These are phyloP conservation scores for Diaporthe aspalathi DNA, from an alignment of 2,329 filamentous ascomycete species.

Conservation along the genomic window DNA sequence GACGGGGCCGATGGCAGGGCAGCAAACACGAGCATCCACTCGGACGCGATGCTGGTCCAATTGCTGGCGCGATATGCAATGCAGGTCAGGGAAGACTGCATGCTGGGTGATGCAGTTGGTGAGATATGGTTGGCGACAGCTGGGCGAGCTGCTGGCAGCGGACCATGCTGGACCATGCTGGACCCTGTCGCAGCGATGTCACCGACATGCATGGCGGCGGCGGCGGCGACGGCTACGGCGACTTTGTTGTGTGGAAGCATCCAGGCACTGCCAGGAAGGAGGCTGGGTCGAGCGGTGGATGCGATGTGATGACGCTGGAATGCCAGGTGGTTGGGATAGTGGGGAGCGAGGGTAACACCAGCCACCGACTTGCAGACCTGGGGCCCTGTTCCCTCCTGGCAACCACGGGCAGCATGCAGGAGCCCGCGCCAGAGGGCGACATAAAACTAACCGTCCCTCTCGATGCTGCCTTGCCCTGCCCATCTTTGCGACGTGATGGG, in stretches of 20 bases:
- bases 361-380: conserved; percentile 37
- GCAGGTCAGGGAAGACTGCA: conserved; percentile 36
- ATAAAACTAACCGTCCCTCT: conserved; percentile 1
- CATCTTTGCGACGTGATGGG: conserved; percentile 9
- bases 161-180: conserved; percentile 11
- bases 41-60: conserved; percentile 32
- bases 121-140: conserved; percentile 36
- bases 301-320: conserved; percentile 28
- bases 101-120: conserved; percentile 28
- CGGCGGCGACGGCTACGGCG: too few species aligned
- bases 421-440: not conserved
- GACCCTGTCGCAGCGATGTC: conserved; percentile 29
- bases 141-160: conserved; percentile 24
- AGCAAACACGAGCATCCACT: conserved; percentile 33
- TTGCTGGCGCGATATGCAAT: conserved; percentile 33
- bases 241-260: too few species aligned
- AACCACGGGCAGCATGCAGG: conserved; percentile 5
- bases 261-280: conserved; percentile 28
- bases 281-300: conserved; percentile 34
- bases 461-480: conserved; percentile 7
- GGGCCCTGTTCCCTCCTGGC: conserved; percentile 14
- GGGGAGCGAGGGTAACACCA: conserved; percentile 33
- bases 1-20: conserved; percentile 23
- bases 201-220: too few species aligned
- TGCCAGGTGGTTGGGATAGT: conserved; percentile 37